Evolutionary conservation across 805 yeast genomes (phyloP).

Genomic region (Yarrowia porcina): DNA sequence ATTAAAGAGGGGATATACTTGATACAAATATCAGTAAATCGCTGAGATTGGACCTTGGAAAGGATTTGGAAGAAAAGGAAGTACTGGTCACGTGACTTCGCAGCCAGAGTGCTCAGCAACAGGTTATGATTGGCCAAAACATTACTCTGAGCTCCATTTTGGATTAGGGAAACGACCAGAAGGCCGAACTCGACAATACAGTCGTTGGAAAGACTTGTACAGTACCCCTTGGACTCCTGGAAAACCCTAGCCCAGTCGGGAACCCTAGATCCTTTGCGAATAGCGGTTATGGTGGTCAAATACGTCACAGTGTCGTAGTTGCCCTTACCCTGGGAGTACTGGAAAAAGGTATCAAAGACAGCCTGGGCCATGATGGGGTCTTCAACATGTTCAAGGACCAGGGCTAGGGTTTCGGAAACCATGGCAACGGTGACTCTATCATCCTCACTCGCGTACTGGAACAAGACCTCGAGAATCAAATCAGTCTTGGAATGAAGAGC

Average conservation of each 20-base stretch:
- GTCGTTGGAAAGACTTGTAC: background rate
- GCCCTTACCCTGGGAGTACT: background rate
- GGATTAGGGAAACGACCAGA: background rate
- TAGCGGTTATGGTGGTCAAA: constrained; percentile 33
- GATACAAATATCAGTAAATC: background rate
- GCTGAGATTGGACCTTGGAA: background rate
- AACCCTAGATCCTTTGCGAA: constrained; percentile 42
- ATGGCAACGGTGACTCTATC: background rate
- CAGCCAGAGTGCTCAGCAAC: background rate
- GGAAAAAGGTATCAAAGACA: constrained; percentile 25
- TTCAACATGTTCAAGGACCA: constrained; percentile 1
- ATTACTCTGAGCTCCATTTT: background rate
- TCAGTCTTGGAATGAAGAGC: constrained; percentile 71
- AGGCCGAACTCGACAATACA: background rate
- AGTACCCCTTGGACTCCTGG: background rate
- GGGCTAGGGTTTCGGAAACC: background rate
- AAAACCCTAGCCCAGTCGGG: constrained; percentile 34
- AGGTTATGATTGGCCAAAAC: background rate
- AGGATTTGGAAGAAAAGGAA: background rate
- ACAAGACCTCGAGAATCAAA: constrained; percentile 42
- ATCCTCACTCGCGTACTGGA: background rate
- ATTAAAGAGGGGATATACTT: constrained; percentile 1
- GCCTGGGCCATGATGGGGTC: background rate
- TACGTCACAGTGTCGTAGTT: constrained; percentile 25
- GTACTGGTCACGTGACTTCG: constrained; percentile 3